Percentiles rank a stretch among this genome's conserved stretches.
These are phyloP conservation scores for Aspergillus ochraceus DNA, from an alignment of 2,329 filamentous ascomycete genomes.

Conservation along the genomic window DNA sequence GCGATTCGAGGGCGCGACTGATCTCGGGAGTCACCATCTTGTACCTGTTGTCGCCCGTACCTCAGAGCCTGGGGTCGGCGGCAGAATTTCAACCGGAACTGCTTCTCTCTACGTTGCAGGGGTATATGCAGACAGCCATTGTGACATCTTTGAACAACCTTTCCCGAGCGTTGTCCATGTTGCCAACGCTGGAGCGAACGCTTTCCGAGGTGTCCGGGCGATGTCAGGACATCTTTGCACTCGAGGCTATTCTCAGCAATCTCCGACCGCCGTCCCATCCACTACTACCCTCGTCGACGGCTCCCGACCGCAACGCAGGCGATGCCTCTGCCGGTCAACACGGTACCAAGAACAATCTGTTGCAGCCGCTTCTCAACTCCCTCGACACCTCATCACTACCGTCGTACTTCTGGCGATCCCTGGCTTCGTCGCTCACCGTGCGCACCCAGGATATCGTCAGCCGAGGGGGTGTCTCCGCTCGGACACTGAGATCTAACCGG, in stretches of 20 bases:
- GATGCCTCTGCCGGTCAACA: constrained; percentile 5
- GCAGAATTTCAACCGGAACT: constrained; percentile 64
- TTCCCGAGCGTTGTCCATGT: constrained; percentile 71
- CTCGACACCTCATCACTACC: constrained; percentile 85
- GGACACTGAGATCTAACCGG: constrained; percentile 75
- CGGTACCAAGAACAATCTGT: constrained; percentile 54
- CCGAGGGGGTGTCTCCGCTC: constrained; percentile 78
- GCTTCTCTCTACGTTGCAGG: constrained; percentile 74
- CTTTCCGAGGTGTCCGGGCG: constrained; percentile 77
- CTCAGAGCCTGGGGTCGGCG: constrained; percentile 47
- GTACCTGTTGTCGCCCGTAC: constrained; percentile 75
- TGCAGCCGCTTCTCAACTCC: constrained; percentile 71
- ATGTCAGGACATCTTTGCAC: constrained; percentile 87
- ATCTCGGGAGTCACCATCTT: constrained; percentile 74
- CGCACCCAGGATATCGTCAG: constrained; percentile 82
- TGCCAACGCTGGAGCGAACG: constrained; percentile 79
- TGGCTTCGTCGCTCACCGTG: constrained; percentile 73
- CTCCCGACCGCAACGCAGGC: constrained; percentile 30
- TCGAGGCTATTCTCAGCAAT: constrained; percentile 73
- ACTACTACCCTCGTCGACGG: constrained; percentile 46
- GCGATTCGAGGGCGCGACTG: constrained; percentile 73
- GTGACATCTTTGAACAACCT: constrained; percentile 76
- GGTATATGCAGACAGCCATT: constrained; percentile 77
- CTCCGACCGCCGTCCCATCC: constrained; percentile 70
- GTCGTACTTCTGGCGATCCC: constrained; percentile 89